Percentiles rank a stretch among this genome's conserved stretches.
Evolutionary conservation across 192 early-diverging fungal species (phyloP).

Genomic region (Linnemannia hyalina): DNA sequence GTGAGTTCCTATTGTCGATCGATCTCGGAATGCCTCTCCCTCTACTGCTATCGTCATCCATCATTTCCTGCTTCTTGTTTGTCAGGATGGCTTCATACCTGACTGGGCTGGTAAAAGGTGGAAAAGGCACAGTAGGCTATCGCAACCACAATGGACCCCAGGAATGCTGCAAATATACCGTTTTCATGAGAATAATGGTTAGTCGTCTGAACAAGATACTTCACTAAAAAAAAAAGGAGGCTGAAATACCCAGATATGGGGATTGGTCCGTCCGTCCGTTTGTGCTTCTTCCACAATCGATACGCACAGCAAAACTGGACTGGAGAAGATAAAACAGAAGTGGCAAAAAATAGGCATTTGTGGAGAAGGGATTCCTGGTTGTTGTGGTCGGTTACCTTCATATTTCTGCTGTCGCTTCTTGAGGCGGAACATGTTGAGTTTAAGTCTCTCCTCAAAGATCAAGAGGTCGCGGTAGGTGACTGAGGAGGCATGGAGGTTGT

Average conservation of each 20-base stretch:
- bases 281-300: background rate
- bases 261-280: background rate
- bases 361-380: too few species aligned
- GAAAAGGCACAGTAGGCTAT: slow-evolving; percentile 64
- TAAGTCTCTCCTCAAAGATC: slow-evolving; percentile 85
- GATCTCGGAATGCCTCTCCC: background rate
- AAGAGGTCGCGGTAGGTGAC: slow-evolving; percentile 79
- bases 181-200: background rate
- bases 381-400: slow-evolving; percentile 57
- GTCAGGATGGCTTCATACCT: slow-evolving; percentile 43
- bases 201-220: background rate
- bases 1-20: background rate
- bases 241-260: background rate
- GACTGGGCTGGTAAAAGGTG: slow-evolving; percentile 64
- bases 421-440: slow-evolving; percentile 77
- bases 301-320: background rate
- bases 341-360: background rate
- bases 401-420: slow-evolving; percentile 81
- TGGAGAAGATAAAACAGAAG: background rate
- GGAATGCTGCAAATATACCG: slow-evolving; percentile 19
- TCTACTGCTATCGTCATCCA: background rate
- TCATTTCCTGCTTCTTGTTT: background rate
- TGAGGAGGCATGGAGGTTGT: slow-evolving; percentile 46
- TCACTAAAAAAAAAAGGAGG: background rate
- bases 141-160: slow-evolving; percentile 48